Percentiles rank a stretch among this genome's conserved stretches.
These are phyloP conservation scores for Scedosporium boydii DNA, from an alignment of 2,329 filamentous ascomycete species.

Conservation along the genomic window DNA sequence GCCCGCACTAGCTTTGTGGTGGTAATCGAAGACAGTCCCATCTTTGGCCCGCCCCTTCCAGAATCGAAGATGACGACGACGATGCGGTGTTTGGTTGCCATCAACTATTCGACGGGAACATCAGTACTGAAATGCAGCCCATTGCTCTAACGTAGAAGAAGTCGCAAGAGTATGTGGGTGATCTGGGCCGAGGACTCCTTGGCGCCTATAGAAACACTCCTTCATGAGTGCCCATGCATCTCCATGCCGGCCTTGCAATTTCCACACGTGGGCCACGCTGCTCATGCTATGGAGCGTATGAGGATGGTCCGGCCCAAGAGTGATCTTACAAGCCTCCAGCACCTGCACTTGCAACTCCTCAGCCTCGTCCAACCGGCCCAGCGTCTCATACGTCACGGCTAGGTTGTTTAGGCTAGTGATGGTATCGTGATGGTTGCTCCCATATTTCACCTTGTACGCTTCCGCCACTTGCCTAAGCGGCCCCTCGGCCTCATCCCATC, in stretches of 20 bases:
- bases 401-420: not conserved
- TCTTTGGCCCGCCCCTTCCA: too few relatives aligned
- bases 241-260: not conserved
- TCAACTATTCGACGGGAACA: too few relatives aligned
- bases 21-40: too few relatives aligned
- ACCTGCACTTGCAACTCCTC: conserved; percentile 9
- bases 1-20: too few relatives aligned
- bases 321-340: conserved; percentile 7
- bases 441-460: not conserved
- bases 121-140: too few relatives aligned
- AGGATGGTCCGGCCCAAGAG: conserved; percentile 9
- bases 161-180: not conserved
- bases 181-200: not conserved
- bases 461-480: not conserved
- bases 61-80: too few relatives aligned
- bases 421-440: not conserved
- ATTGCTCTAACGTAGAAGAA: too few relatives aligned
- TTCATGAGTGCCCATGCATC: not conserved
- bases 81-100: too few relatives aligned
- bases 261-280: not conserved
- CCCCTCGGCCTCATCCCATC: not conserved
- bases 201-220: not conserved
- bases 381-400: conserved; percentile 5
- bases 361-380: conserved; percentile 11
- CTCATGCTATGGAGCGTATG: conserved; percentile 1